Conservation (phyloP, 2,329 filamentous ascomycete species). For the Arthrobotrys pseudoclavata region DNA sequence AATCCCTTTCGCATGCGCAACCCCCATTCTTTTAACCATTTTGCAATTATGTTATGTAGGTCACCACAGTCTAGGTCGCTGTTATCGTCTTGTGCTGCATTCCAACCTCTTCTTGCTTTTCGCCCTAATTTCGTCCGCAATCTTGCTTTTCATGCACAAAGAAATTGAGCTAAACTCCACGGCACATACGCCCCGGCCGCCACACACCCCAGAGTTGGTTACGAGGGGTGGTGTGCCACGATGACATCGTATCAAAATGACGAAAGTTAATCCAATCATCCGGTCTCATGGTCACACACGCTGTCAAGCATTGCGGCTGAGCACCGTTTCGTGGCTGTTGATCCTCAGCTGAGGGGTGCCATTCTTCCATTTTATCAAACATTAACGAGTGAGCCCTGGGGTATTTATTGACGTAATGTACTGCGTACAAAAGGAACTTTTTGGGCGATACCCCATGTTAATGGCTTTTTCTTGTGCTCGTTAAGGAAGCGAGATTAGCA, state of each 20-base stretch:
- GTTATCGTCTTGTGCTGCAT: slow-evolving; percentile 28
- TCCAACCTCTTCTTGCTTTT: slow-evolving; percentile 2
- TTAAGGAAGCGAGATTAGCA: slow-evolving; percentile 18
- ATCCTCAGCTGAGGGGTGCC: slow-evolving; percentile 27
- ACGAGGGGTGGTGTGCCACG: slow-evolving; percentile 26
- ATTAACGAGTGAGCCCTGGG: slow-evolving; percentile 7
- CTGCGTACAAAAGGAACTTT: neutral
- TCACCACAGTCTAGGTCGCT: neutral
- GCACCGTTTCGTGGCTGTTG: slow-evolving; percentile 43
- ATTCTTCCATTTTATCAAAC: neutral
- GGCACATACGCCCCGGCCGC: slow-evolving; percentile 13
- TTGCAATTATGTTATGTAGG: too few species aligned
- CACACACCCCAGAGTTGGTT: slow-evolving; percentile 27
- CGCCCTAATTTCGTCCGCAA: slow-evolving; percentile 4
- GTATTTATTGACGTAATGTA: neutral
- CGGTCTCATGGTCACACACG: slow-evolving; percentile 47
- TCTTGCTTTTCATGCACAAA: slow-evolving; percentile 22
- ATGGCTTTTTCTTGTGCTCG: slow-evolving; percentile 4
- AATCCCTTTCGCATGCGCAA: slow-evolving; percentile 24
- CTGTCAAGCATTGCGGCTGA: slow-evolving; percentile 38
- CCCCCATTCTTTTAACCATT: slow-evolving; percentile 25
- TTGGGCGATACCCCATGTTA: slow-evolving; percentile 6
- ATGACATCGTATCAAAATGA: slow-evolving; percentile 31
- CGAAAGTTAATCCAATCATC: slow-evolving; percentile 43
- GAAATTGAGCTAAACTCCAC: slow-evolving; percentile 13